Evolutionary conservation across 495 filamentous ascomycete species (phyloP), one percentile per base, ranked within the genome.

Genomic region (Aspergillus hancockii): DNA sequence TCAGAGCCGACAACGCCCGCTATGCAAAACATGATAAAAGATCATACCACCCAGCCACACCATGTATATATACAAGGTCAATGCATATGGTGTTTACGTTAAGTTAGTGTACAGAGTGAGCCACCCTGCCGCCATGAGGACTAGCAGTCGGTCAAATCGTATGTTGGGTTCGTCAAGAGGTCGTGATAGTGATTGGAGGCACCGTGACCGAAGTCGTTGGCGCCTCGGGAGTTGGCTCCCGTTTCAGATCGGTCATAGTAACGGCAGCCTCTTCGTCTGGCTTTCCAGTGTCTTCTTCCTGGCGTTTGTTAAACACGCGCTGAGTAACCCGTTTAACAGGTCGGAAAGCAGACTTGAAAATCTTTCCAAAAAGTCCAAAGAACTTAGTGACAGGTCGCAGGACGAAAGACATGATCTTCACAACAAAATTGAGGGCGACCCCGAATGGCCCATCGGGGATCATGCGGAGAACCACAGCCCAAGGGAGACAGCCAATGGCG

Each of bases 391-490:
- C 16, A 3, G 76, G 76, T n/a, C 57, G 62, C 52, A 73, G 18
- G 38, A 76, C 32, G 46, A 75, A 60, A 4, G 30, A 38, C 34
- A 72, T 61, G 31, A 50, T 52, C 19, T 52, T 28, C 19, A 73
- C 63, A 13, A 72, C 62, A 16, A 63, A 66, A 52, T 75, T 66
- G 53, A 83, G 81, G 8, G 79, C 68, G 31, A 69, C 36, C 1
- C 71, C 79, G 19, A 85, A 79, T 32, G 82, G 79, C 52, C 74
- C 70, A 55, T 90, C 87, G 0, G 87, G 87, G 31, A 88, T 81
- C 12, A 85, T 78, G 52, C 91, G 87, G 52, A 94, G 83, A 25
- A 85, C 69, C 36, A 90, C 79, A 6, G 89, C 91, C 63, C 90
- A 83, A 4, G 89, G 87, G 14, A 94, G 83, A 65, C 90, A 92